Base-by-base conservation (phyloP, 805 yeast species). In the Candida odintsovae region DNA sequence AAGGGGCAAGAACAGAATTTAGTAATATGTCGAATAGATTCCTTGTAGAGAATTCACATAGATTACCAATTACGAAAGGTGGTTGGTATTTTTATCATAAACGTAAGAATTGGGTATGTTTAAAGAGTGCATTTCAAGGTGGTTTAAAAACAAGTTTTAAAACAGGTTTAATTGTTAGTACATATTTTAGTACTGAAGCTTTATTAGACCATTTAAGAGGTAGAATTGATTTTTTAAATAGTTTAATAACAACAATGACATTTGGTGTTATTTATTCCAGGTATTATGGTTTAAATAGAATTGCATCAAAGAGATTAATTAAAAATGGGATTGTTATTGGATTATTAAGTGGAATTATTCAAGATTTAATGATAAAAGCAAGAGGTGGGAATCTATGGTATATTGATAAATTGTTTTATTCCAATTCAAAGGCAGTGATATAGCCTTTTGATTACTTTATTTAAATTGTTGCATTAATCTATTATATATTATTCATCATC, bases 31-130 rank as follows among this genome's bases (percentile, higher is more conserved):
- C 85, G 1, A 64, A 81, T 38, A 72, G 79, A 38, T 88, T 76
- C 55, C 68, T 88, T 41, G 89, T 90, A 2, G 87, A 86, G 54
- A 88, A 88, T 57, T 84, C 94, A 13, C 96, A 88, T 59, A 62
- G 96, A 44, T 66, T 89, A 47, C 96, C 96, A 8, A 72, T 64
- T 20, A 79, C 83, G 0, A 83, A 79, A 45, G 90, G 88, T 19
- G 94, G 92, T 0, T 88, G 96, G 96, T 88, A 84, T 59, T 84
- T 83, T 61, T 88, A 88, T 64, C 94, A 88, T 65, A 87, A 85
- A 65, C 74, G 88, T 51, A 88, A 86, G 67, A 84, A 86, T 64
- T 85, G 86, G 62, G 85, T 83, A 26, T 78, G 87, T 65, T 63
- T 84, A 31, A 70, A 76, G 47, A 69, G 70, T 23, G 87, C 86